phyloP scores from a whole-genome alignment of 345 rosid species.

The Citropsis articulata region DNA sequence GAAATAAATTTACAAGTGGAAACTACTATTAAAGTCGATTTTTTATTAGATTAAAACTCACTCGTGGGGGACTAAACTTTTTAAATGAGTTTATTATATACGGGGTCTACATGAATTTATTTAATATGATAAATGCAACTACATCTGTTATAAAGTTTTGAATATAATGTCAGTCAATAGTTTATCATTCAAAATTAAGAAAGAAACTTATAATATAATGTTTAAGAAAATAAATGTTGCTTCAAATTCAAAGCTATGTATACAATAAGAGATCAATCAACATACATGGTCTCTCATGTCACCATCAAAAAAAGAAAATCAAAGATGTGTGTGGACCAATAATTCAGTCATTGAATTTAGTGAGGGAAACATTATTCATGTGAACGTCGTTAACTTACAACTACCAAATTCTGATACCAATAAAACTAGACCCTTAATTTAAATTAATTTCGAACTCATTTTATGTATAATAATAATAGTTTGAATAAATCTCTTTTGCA shows the following conservation, averaged over 20 bases:
- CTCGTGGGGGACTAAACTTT: too few species aligned
- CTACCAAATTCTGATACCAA: constrained; percentile 32
- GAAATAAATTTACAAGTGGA: too few species aligned
- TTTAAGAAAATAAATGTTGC: not conserved
- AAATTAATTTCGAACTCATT: constrained; percentile 17
- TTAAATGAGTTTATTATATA: too few species aligned
- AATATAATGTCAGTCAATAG: not conserved
- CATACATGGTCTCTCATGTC: constrained; percentile 22
- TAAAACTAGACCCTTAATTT: not conserved
- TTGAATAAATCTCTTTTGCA: not conserved
- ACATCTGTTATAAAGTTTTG: too few species aligned
- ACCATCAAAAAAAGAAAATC: constrained; percentile 21
- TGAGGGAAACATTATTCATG: constrained; percentile 44
- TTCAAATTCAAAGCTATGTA: not conserved
- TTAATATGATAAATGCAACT: too few species aligned
- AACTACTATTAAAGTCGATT: too few species aligned
- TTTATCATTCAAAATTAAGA: too few species aligned
- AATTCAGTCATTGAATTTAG: constrained; percentile 29
- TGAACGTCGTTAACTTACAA: constrained; percentile 37
- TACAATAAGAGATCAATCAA: not conserved
- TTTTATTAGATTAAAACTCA: too few species aligned
- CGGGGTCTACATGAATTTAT: too few species aligned
- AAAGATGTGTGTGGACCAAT: constrained; percentile 43
- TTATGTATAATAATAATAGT: not conserved
- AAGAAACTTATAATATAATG: not conserved